Percentiles rank a stretch among this genome's conserved stretches.
These are phyloP conservation scores for Gossypium ekmanianum DNA, from an alignment of 345 rosid genomes.

Conservation along the genomic window DNA sequence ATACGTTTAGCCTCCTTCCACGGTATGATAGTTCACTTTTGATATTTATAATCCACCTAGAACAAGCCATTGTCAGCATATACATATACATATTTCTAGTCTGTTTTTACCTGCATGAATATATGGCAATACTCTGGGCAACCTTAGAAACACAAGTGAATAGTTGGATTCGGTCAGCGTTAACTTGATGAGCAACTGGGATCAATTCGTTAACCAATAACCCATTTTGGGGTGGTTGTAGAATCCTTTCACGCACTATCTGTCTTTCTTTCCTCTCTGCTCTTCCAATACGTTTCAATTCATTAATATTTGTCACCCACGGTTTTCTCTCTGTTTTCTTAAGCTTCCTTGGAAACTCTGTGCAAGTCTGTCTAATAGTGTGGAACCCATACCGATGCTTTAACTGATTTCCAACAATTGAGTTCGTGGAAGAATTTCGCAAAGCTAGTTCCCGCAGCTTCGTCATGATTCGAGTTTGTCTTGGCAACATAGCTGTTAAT, in stretches of 20 bases:
- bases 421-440: constrained; percentile 9
- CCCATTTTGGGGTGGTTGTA: constrained; percentile 48
- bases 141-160: constrained; percentile 34
- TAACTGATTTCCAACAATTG: background rate
- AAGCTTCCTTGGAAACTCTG: constrained; percentile 35
- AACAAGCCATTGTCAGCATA: background rate
- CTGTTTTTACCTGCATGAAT: constrained; percentile 38
- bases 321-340: constrained; percentile 44
- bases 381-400: constrained; percentile 20
- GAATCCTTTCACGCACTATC: constrained; percentile 31
- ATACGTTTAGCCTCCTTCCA: background rate
- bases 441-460: constrained; percentile 2
- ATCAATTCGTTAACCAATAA: constrained; percentile 37
- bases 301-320: constrained; percentile 40
- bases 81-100: background rate
- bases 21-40: background rate
- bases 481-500: constrained; percentile 22
- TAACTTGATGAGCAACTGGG: constrained; percentile 43
- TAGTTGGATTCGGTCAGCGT: constrained; percentile 32
- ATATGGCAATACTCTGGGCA: constrained; percentile 23
- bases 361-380: constrained; percentile 18
- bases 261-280: constrained; percentile 30
- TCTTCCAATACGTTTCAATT: constrained; percentile 42
- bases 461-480: background rate
- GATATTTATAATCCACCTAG: background rate